Percentiles rank a stretch among this genome's conserved stretches.
These are phyloP conservation scores for Vaccinium myrtillus DNA, from an alignment of 148 eudicot genomes.

Conservation along the genomic window DNA sequence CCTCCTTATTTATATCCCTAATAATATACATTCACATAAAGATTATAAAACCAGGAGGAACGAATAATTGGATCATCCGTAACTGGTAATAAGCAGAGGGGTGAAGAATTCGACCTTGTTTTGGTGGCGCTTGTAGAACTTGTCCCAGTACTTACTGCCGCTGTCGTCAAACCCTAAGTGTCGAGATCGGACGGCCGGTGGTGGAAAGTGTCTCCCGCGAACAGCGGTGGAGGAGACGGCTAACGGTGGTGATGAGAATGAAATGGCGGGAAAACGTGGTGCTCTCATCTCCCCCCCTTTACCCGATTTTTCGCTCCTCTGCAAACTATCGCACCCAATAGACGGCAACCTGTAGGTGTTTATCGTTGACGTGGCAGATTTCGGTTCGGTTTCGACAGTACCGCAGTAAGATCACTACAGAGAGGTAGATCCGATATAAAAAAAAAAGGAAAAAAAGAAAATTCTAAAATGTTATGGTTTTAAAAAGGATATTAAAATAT, in stretches of 20 bases:
- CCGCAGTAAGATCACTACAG: too few relatives aligned
- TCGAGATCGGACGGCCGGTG: constrained; percentile 10
- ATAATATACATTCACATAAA: not conserved
- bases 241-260: not conserved
- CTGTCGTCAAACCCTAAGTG: constrained; percentile 2
- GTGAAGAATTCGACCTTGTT: constrained; percentile 29
- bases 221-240: not conserved
- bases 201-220: not conserved
- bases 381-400: too few relatives aligned
- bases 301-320: not conserved
- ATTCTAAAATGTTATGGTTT: too few relatives aligned
- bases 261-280: constrained; percentile 11
- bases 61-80: not conserved
- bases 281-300: constrained; percentile 2
- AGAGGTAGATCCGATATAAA: too few relatives aligned
- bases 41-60: not conserved
- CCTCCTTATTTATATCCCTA: too few relatives aligned
- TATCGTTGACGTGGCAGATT: too few relatives aligned
- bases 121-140: constrained; percentile 40
- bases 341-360: too few relatives aligned
- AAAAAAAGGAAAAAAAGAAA: too few relatives aligned
- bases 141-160: constrained; percentile 32
- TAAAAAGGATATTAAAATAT: too few relatives aligned
- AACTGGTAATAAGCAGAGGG: not conserved
- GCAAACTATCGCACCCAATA: not conserved